A percentile compares a stretch with the other conserved stretches of the same genome.
Conservation (phyloP, 2,329 filamentous ascomycete genomes). For the Colletotrichum chrysophilum region DNA sequence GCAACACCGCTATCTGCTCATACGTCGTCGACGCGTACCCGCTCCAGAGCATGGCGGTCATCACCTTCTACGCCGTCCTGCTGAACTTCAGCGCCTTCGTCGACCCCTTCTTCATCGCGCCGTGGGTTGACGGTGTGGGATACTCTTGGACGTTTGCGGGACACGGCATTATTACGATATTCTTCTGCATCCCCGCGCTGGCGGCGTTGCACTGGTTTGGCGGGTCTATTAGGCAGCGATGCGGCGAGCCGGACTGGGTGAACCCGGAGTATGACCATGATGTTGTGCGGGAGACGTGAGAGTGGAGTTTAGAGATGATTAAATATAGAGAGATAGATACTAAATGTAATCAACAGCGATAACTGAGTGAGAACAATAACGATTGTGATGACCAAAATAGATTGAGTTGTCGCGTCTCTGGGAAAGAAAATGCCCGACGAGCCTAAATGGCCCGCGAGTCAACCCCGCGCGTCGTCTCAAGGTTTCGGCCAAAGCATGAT, state of each 20-base stretch:
- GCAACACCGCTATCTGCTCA: conserved; percentile 56
- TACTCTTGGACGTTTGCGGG: conserved; percentile 57
- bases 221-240: conserved; percentile 35
- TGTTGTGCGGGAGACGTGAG: neutral
- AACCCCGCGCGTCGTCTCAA: neutral
- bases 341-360: neutral
- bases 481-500: neutral
- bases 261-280: conserved; percentile 44
- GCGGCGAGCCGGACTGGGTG: conserved; percentile 47
- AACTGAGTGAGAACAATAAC: no score
- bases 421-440: neutral
- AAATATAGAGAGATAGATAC: neutral
- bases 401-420: neutral
- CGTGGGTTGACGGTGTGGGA: conserved; percentile 48
- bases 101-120: conserved; percentile 53
- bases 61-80: conserved; percentile 60
- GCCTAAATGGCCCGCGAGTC: neutral
- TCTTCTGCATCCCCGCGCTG: conserved; percentile 42
- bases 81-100: conserved; percentile 55
- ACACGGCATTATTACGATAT: conserved; percentile 50
- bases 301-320: neutral
- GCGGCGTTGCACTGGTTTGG: conserved; percentile 45
- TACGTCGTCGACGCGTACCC: conserved; percentile 64
- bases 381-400: neutral
- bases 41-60: conserved; percentile 56